These are phyloP conservation scores for Chenopodium quinoa DNA, from an alignment of 148 eudicot genomes.

Conservation along the genomic window DNA sequence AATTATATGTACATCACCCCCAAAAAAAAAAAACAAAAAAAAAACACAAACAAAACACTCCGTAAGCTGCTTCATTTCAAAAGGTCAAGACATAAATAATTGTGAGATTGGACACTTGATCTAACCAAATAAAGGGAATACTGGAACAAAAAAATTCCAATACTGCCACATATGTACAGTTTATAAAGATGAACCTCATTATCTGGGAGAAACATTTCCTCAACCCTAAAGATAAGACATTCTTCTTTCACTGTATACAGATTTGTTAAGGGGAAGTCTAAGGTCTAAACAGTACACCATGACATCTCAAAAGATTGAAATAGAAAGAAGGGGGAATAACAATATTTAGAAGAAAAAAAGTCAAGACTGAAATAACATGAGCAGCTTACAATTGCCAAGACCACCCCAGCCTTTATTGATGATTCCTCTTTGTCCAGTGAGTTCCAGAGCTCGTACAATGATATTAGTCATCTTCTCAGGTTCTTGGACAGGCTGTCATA, in stretches of 20 bases:
- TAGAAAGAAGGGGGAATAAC: not conserved
- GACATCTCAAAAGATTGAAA: not conserved
- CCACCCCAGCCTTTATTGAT: conserved; percentile 98
- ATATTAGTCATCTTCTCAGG: conserved; percentile 76
- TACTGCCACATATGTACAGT: not conserved
- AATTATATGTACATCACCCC: not conserved
- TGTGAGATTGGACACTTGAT: not conserved
- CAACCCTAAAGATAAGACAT: not conserved
- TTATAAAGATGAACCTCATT: not conserved
- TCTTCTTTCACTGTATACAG: not conserved
- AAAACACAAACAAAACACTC: no score
- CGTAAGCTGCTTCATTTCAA: not conserved
- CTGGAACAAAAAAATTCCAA: not conserved
- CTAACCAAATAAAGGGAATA: not conserved
- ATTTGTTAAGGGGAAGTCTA: not conserved
- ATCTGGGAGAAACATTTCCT: not conserved
- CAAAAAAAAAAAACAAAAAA: no score
- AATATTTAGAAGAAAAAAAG: not conserved
- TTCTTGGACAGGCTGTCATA: conserved; percentile 76
- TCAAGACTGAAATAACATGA: conserved; percentile 12
- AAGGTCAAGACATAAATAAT: not conserved
- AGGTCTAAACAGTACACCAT: not conserved
- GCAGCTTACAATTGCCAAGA: conserved; percentile 78
- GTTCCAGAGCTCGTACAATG: conserved; percentile 72
- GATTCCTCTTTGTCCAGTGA: conserved; percentile 81